phyloP scores from a whole-genome alignment of 2,329 filamentous ascomycete genomes.

The Pleomassaria siparia region DNA sequence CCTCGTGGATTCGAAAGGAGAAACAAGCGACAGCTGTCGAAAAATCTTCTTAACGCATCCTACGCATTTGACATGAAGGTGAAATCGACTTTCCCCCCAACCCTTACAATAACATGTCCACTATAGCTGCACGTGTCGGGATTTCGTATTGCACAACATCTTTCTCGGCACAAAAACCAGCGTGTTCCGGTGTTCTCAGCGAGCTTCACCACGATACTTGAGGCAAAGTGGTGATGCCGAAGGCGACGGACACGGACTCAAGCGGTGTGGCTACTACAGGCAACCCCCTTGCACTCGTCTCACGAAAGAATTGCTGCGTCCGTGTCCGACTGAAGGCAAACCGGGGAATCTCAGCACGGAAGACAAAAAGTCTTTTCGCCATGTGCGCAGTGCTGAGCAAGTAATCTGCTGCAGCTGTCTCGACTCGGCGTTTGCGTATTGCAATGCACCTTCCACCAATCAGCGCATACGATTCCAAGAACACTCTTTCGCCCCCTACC shows the following conservation, averaged over 20 bases:
- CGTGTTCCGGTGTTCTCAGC: not conserved
- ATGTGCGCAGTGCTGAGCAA: conserved; percentile 9
- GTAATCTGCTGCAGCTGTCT: conserved; percentile 21
- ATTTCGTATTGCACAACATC: conserved; percentile 7
- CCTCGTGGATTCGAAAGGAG: not conserved
- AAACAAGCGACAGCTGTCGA: no score
- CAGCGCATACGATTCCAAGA: conserved; percentile 1
- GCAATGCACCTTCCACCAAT: conserved; percentile 17
- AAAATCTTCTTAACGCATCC: no score
- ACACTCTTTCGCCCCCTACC: conserved; percentile 9
- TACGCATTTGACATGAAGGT: not conserved
- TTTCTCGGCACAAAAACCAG: conserved; percentile 1
- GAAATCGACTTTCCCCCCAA: not conserved
- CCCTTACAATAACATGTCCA: conserved; percentile 8
- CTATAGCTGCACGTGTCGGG: conserved; percentile 13
- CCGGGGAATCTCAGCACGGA: conserved; percentile 3
- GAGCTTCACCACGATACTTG: not conserved
- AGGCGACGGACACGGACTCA: no score
- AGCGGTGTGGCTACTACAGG: not conserved
- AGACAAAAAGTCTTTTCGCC: conserved; percentile 4
- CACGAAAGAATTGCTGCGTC: conserved; percentile 2
- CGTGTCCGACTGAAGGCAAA: not conserved
- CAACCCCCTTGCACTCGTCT: conserved; percentile 3
- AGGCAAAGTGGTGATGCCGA: not conserved
- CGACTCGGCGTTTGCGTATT: conserved; percentile 15